Evolutionary conservation across 345 rosid species (phyloP).

Genomic region (Populus tremula): DNA sequence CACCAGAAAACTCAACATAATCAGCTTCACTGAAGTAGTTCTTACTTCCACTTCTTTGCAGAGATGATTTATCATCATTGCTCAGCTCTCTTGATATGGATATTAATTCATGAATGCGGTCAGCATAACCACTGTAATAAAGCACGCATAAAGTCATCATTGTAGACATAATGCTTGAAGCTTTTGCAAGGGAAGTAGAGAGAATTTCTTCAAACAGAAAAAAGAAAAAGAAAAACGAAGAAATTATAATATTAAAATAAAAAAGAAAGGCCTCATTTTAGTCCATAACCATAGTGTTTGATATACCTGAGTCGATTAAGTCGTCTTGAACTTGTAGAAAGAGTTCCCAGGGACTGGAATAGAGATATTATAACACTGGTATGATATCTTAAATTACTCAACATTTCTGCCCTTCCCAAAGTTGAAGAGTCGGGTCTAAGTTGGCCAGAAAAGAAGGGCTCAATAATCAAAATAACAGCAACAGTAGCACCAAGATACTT

Average conservation of each 20-base stretch:
- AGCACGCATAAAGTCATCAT: slow-evolving; percentile 9
- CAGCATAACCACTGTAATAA: slow-evolving; percentile 86
- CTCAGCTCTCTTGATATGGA: slow-evolving; percentile 82
- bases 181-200: background rate
- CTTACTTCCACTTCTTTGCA: slow-evolving; percentile 65
- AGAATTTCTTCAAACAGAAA: background rate
- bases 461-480: slow-evolving; percentile 87
- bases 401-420: slow-evolving; percentile 91
- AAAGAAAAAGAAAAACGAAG: no score
- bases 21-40: slow-evolving; percentile 84
- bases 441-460: slow-evolving; percentile 91
- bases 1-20: slow-evolving; percentile 85
- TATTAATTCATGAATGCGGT: slow-evolving; percentile 88
- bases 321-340: slow-evolving; percentile 85
- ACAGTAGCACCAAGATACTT: slow-evolving; percentile 98
- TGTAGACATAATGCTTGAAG: background rate
- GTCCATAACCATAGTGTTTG: background rate
- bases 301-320: slow-evolving; percentile 91
- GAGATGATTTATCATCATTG: slow-evolving; percentile 50
- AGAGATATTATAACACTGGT: slow-evolving; percentile 89
- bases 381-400: slow-evolving; percentile 98
- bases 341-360: slow-evolving; percentile 90
- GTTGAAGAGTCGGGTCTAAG: slow-evolving; percentile 89
- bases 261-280: background rate
- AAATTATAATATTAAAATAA: background rate